Percentiles rank a stretch among this genome's conserved stretches.
Evolutionary conservation across 768 basidiomycete species (phyloP).

Genomic region (Multifurca ochricompacta): DNA sequence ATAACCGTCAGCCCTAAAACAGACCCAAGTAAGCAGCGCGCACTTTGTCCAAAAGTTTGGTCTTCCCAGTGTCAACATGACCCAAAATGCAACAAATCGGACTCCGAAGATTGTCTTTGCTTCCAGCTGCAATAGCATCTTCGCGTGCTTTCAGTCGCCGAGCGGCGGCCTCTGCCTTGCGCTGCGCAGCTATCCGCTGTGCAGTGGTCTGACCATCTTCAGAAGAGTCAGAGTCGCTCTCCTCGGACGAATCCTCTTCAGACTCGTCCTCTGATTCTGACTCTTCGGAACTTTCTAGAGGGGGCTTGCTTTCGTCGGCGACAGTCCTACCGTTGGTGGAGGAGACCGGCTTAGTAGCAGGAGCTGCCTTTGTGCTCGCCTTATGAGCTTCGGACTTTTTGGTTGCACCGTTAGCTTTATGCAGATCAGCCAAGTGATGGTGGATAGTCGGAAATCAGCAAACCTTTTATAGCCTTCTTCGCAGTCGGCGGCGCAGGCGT

Average conservation of each 20-base stretch:
- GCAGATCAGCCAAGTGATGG: background rate
- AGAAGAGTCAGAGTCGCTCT: slow-evolving; percentile 39
- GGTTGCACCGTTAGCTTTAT: slow-evolving; percentile 10
- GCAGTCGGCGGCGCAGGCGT: background rate
- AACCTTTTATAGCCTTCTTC: slow-evolving; percentile 7
- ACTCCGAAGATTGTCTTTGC: slow-evolving; percentile 83
- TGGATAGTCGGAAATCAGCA: background rate
- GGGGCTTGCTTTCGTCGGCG: background rate
- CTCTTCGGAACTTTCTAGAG: slow-evolving; percentile 28
- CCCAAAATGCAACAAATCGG: slow-evolving; percentile 99
- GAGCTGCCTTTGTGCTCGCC: background rate
- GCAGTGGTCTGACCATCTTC: slow-evolving; percentile 62
- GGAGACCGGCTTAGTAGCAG: slow-evolving; percentile 8
- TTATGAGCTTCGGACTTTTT: slow-evolving; percentile 1
- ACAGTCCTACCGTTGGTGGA: slow-evolving; percentile 25
- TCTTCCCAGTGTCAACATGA: slow-evolving; percentile 99
- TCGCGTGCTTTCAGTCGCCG: slow-evolving; percentile 73
- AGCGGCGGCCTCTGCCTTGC: slow-evolving; percentile 79
- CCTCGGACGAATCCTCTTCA: slow-evolving; percentile 24
- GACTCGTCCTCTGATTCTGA: slow-evolving; percentile 37
- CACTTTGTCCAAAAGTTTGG: slow-evolving; percentile 94
- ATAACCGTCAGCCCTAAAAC: background rate
- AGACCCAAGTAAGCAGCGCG: slow-evolving; percentile 17
- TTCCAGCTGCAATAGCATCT: slow-evolving; percentile 78
- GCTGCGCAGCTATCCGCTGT: slow-evolving; percentile 59